Conservation (phyloP, 2,329 filamentous ascomycete species). For the Graphiopsis chlorocephala region DNA sequence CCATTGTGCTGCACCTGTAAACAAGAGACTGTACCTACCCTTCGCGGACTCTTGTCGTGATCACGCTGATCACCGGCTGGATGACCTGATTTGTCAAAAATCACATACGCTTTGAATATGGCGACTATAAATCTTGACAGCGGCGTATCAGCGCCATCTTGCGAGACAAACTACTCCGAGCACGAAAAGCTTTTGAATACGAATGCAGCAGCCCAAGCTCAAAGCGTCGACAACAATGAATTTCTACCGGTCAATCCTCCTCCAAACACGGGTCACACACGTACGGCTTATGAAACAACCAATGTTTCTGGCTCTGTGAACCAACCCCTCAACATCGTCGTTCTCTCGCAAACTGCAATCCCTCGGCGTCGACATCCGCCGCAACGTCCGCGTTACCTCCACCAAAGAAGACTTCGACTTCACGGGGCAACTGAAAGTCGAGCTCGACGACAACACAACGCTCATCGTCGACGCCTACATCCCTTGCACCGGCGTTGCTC, state of each 20-base stretch:
- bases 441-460: slow-evolving; percentile 31
- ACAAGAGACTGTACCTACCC: not conserved
- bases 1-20: slow-evolving; percentile 7
- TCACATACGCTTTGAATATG: not conserved
- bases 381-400: slow-evolving; percentile 29
- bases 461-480: slow-evolving; percentile 38
- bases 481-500: slow-evolving; percentile 34
- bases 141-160: not conserved
- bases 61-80: not conserved
- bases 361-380: slow-evolving; percentile 33
- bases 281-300: not conserved
- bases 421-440: slow-evolving; percentile 24
- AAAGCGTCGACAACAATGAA: not conserved
- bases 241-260: slow-evolving; percentile 6
- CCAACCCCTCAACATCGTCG: slow-evolving; percentile 36
- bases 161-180: not conserved
- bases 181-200: not conserved
- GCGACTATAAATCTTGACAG: not conserved
- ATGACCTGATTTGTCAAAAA: not conserved
- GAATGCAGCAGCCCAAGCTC: not conserved
- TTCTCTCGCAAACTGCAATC: slow-evolving; percentile 33
- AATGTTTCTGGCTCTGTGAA: not conserved
- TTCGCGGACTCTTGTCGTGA: not conserved
- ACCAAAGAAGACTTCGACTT: slow-evolving; percentile 24
- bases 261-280: not conserved